Evolutionary conservation across 164 flowering plant genomes (phyloP).

Genomic region (Malania oleifera): DNA sequence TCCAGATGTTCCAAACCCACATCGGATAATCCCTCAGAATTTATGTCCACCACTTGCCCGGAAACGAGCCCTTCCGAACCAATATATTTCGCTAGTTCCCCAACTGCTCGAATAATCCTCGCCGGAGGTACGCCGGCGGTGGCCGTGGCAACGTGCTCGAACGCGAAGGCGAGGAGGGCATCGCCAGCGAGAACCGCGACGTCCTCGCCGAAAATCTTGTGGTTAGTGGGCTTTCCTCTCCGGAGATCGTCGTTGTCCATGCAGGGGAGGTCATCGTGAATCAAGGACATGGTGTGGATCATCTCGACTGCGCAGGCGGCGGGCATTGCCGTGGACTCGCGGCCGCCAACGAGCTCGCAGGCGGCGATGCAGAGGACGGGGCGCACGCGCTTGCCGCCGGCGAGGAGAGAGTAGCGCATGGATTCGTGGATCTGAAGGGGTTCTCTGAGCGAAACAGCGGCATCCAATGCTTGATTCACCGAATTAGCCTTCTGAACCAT

Average conservation of each 20-base stretch:
- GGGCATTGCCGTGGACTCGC: constrained; percentile 50
- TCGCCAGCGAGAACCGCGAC: constrained; percentile 77
- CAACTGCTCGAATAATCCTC: constrained; percentile 41
- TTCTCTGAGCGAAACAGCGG: constrained; percentile 40
- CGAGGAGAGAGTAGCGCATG: constrained; percentile 76
- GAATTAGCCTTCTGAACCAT: constrained; percentile 42
- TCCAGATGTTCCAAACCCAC: constrained; percentile 59
- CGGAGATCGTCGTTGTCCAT: constrained; percentile 82
- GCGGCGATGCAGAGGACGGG: constrained; percentile 70
- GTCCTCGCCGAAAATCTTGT: constrained; percentile 66
- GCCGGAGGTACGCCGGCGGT: constrained; percentile 40
- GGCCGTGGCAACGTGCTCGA: constrained; percentile 53
- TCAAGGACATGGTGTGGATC: constrained; percentile 83
- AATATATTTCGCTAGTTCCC: constrained; percentile 52
- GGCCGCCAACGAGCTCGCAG: constrained; percentile 71
- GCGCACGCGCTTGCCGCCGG: constrained; percentile 76
- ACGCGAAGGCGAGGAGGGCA: constrained; percentile 61
- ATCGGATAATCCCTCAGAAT: constrained; percentile 40
- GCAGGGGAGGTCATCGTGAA: constrained; percentile 80
- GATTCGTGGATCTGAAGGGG: constrained; percentile 66
- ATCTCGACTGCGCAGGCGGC: constrained; percentile 77
- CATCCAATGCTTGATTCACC: constrained; percentile 57
- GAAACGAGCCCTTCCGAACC: constrained; percentile 75
- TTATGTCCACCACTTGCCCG: constrained; percentile 69
- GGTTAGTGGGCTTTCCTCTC: constrained; percentile 74